Evolutionary conservation across 2,329 filamentous ascomycete genomes (phyloP).

Genomic region (Venturia pyrina): DNA sequence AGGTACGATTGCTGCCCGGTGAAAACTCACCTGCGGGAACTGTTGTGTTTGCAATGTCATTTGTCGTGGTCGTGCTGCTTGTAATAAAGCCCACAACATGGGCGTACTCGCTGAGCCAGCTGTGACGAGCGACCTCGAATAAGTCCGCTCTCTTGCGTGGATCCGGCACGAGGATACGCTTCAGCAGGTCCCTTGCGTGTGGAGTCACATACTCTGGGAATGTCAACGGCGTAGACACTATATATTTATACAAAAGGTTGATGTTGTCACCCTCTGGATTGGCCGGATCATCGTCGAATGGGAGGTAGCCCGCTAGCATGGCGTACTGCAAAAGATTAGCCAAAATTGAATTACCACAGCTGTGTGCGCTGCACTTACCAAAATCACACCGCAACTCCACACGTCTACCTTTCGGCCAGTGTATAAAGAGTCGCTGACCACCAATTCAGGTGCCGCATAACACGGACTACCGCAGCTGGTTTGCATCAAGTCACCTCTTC

Average conservation of each 20-base stretch:
- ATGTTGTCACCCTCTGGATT: conserved; percentile 99
- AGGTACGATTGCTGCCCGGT: not conserved
- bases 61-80: conserved; percentile 79
- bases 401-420: conserved; percentile 97
- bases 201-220: conserved; percentile 99
- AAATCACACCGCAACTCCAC: conserved; percentile 97
- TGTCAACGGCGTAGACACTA: conserved; percentile 89
- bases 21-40: conserved; percentile 46
- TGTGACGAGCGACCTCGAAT: conserved; percentile 95
- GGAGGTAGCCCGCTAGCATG: conserved; percentile 94
- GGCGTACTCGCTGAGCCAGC: conserved; percentile 96
- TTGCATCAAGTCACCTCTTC: conserved; percentile 94
- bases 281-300: conserved; percentile 95
- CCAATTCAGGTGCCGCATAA: conserved; percentile 92
- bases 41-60: conserved; percentile 74
- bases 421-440: conserved; percentile 94
- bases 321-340: conserved; percentile 59
- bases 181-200: conserved; percentile 83
- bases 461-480: conserved; percentile 97
- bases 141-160: conserved; percentile 89
- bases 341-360: not conserved
- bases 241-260: conserved; percentile 98
- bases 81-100: conserved; percentile 95
- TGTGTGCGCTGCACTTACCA: conserved; percentile 52
- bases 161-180: conserved; percentile 89